Conservation (phyloP, 2,329 filamentous ascomycete genomes). For the Neofusicoccum parvum region DNA sequence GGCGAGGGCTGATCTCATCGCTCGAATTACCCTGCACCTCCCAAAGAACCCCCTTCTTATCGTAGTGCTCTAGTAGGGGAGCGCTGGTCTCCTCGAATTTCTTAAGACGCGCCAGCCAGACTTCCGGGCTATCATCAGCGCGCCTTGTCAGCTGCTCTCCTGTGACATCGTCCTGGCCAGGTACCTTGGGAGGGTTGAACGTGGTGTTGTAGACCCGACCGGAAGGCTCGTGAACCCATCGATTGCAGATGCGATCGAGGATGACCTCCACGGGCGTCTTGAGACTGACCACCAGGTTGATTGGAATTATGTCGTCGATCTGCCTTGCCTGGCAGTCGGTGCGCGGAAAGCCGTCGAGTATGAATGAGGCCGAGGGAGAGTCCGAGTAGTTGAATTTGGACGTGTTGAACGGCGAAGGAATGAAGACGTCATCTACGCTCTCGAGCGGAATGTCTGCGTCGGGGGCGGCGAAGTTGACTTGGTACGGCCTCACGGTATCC, state of each 20-base stretch:
- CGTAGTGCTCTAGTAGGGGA: conserved; percentile 86
- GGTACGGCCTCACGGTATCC: conserved; percentile 49
- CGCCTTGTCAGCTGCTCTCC: conserved; percentile 83
- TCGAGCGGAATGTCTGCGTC: conserved; percentile 26
- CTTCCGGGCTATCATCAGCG: conserved; percentile 81
- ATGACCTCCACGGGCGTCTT: conserved; percentile 85
- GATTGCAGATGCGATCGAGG: conserved; percentile 82
- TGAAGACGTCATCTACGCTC: conserved; percentile 46
- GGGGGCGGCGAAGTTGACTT: conserved; percentile 44
- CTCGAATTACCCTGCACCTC: conserved; percentile 86
- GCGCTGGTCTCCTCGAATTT: conserved; percentile 87
- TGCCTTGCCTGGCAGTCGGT: conserved; percentile 77
- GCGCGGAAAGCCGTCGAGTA: conserved; percentile 94
- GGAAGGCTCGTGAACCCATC: conserved; percentile 91
- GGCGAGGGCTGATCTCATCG: conserved; percentile 91
- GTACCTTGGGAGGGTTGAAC: conserved; percentile 82
- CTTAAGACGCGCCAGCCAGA: conserved; percentile 77
- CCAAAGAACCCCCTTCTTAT: conserved; percentile 78
- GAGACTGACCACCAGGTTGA: conserved; percentile 89
- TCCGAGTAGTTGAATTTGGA: conserved; percentile 57
- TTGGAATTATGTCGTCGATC: conserved; percentile 81
- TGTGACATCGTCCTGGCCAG: conserved; percentile 85
- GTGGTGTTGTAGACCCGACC: conserved; percentile 93
- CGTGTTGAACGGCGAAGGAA: conserved; percentile 41
- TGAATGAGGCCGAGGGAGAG: conserved; percentile 80